Percentiles rank a stretch among this genome's conserved stretches.
These are phyloP conservation scores for Ophiocordyceps sinensis DNA, from an alignment of 2,329 filamentous ascomycete genomes.

Conservation along the genomic window DNA sequence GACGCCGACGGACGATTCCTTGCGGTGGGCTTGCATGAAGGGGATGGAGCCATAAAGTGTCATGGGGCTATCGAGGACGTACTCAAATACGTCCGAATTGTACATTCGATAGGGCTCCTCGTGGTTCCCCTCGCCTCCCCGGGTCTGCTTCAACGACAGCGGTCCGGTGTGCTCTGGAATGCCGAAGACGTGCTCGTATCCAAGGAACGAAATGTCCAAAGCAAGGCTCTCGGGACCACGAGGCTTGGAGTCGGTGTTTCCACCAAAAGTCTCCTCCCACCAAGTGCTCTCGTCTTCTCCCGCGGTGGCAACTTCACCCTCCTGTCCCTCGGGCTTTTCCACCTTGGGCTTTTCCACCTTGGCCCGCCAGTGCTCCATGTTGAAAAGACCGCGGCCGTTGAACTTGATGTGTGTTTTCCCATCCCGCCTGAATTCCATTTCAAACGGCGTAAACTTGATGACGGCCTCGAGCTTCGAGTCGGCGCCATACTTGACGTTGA, in stretches of 20 bases:
- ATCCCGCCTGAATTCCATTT: constrained; percentile 74
- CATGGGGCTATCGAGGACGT: constrained; percentile 94
- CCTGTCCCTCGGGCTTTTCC: constrained; percentile 39
- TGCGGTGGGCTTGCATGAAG: constrained; percentile 93
- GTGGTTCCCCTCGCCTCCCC: constrained; percentile 74
- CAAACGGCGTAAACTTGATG: constrained; percentile 71
- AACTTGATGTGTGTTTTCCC: constrained; percentile 71
- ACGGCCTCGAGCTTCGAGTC: constrained; percentile 64
- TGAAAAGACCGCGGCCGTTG: constrained; percentile 81
- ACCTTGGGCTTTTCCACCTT: constrained; percentile 72
- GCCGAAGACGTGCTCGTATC: constrained; percentile 84
- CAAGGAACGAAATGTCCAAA: constrained; percentile 82
- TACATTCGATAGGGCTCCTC: constrained; percentile 86
- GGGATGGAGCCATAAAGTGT: constrained; percentile 95
- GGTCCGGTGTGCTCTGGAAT: constrained; percentile 88
- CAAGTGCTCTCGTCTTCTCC: constrained; percentile 76
- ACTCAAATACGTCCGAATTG: constrained; percentile 96
- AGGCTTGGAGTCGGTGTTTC: constrained; percentile 92
- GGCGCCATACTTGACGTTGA: constrained; percentile 69
- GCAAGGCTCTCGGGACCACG: constrained; percentile 83
- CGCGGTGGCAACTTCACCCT: constrained; percentile 28
- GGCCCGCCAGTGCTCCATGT: constrained; percentile 88
- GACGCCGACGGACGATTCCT: constrained; percentile 83
- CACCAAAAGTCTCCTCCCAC: constrained; percentile 96
- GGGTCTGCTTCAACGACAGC: constrained; percentile 77